These are phyloP conservation scores for Chara braunii DNA, from an alignment of 139 green algal genomes.

Conservation along the genomic window DNA sequence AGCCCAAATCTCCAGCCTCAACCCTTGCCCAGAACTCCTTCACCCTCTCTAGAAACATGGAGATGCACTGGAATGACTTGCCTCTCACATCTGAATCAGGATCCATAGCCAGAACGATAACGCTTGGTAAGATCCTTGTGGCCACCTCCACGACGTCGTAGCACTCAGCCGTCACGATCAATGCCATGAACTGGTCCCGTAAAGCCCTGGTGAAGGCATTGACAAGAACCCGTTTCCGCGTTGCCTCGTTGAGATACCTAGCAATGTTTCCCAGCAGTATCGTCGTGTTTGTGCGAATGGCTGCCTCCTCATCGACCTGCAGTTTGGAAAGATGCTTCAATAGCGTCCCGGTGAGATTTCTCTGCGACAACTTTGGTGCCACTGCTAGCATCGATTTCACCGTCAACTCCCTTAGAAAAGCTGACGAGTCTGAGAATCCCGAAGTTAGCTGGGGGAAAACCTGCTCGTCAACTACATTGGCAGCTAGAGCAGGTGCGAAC, in stretches of 20 bases:
- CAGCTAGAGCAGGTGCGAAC: slow-evolving; percentile 48
- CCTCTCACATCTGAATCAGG: no score
- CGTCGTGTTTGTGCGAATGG: slow-evolving; percentile 96
- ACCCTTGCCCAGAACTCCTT: no score
- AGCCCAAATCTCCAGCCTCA: no score
- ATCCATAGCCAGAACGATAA: slow-evolving; percentile 73
- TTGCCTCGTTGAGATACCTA: slow-evolving; percentile 63
- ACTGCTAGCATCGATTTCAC: slow-evolving; percentile 83
- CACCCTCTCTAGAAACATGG: no score
- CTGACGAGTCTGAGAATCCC: slow-evolving; percentile 81
- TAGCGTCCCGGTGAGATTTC: slow-evolving; percentile 71
- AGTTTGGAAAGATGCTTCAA: slow-evolving; percentile 94
- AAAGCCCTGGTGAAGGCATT: slow-evolving; percentile 90
- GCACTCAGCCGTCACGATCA: slow-evolving; percentile 61
- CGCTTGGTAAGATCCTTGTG: slow-evolving; percentile 63
- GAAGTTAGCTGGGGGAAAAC: slow-evolving; percentile 50
- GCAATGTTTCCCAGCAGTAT: slow-evolving; percentile 94
- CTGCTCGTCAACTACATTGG: slow-evolving; percentile 68
- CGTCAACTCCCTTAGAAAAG: slow-evolving; percentile 92
- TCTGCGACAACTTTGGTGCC: slow-evolving; percentile 71
- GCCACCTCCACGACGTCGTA: slow-evolving; percentile 69
- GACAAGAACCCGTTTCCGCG: slow-evolving; percentile 75
- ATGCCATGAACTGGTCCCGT: slow-evolving; percentile 66
- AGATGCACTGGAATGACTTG: no score
- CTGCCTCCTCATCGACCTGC: slow-evolving; percentile 89